phyloP scores from a whole-genome alignment of 2,329 filamentous ascomycete species.

The Fusarium albidum region DNA sequence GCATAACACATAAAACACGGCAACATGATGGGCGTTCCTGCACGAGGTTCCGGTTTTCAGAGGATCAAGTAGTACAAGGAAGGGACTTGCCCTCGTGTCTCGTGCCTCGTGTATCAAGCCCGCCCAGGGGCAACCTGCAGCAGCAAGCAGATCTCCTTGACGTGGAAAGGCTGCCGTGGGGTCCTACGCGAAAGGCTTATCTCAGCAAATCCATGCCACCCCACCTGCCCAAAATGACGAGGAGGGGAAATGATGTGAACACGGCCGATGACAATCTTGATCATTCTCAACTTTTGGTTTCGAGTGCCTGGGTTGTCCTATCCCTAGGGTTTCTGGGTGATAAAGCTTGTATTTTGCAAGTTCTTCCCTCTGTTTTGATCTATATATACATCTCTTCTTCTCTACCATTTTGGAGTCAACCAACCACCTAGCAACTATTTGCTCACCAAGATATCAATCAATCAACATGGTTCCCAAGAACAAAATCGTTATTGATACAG shows the following conservation, averaged over 20 bases:
- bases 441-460: background rate
- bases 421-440: background rate
- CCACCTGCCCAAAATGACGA: slow-evolving; percentile 37
- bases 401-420: background rate
- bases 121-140: no score
- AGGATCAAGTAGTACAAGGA: no score
- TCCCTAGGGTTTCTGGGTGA: no score
- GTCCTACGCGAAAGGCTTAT: slow-evolving; percentile 28
- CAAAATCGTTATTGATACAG: slow-evolving; percentile 94
- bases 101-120: no score
- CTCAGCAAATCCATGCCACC: slow-evolving; percentile 36
- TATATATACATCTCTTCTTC: background rate
- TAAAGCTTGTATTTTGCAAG: background rate
- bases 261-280: slow-evolving; percentile 9
- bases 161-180: no score
- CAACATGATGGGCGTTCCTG: no score
- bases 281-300: slow-evolving; percentile 12
- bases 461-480: slow-evolving; percentile 67
- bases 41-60: no score
- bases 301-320: background rate
- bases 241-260: slow-evolving; percentile 33
- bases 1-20: no score
- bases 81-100: no score
- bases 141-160: no score
- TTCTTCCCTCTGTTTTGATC: background rate